phyloP scores from a whole-genome alignment of 2,329 filamentous ascomycete genomes.

The Seiridium unicorne region DNA sequence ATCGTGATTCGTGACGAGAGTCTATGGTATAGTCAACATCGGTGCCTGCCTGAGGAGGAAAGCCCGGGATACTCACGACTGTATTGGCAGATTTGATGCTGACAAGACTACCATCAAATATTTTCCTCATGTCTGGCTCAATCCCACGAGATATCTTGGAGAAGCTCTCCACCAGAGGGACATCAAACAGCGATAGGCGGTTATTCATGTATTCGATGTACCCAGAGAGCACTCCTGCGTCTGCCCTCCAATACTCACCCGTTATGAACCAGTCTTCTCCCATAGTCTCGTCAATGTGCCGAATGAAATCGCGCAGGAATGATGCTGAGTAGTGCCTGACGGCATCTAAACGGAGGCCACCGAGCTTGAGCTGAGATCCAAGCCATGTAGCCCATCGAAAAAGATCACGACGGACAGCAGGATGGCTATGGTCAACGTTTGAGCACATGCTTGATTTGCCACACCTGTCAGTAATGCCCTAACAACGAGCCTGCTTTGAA shows the following conservation, averaged over 20 bases:
- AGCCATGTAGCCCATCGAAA: background rate
- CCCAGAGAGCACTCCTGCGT: background rate
- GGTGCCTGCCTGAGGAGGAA: background rate
- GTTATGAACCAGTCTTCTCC: background rate
- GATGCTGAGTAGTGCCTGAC: background rate
- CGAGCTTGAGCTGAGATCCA: background rate
- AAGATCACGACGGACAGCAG: background rate
- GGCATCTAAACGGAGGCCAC: background rate
- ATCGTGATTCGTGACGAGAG: background rate
- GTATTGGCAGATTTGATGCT: background rate
- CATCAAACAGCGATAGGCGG: slow-evolving; percentile 55
- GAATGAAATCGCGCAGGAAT: background rate
- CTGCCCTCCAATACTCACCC: background rate
- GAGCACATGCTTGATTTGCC: background rate
- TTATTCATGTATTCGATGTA: background rate
- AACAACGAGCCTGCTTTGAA: background rate
- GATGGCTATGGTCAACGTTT: background rate
- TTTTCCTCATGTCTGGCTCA: background rate
- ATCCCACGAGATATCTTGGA: background rate
- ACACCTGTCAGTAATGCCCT: background rate
- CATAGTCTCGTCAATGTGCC: background rate
- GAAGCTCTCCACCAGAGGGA: slow-evolving; percentile 63
- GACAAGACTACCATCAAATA: background rate
- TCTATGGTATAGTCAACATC: background rate
- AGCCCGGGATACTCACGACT: background rate